These are phyloP conservation scores for Panicum virgatum DNA, from an alignment of 202 grass and related monocot species.

Conservation along the genomic window DNA sequence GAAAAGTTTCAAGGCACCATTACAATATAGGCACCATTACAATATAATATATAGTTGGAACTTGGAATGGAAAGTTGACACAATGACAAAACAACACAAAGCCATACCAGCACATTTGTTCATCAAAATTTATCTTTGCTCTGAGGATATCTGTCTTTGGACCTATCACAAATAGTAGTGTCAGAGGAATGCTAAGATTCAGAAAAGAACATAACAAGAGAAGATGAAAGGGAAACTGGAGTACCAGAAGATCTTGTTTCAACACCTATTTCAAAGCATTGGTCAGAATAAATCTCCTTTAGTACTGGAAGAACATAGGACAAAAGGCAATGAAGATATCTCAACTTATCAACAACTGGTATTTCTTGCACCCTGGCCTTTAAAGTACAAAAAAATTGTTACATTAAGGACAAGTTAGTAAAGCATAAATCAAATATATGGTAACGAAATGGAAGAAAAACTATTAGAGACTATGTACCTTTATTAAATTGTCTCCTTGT, in stretches of 20 bases:
- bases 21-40: too few species aligned
- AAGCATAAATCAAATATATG: conserved; percentile 16
- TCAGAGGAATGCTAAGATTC: conserved; percentile 27
- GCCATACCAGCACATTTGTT: conserved; percentile 94
- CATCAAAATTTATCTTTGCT: conserved; percentile 80
- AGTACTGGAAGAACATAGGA: conserved; percentile 81
- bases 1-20: conserved; percentile 16
- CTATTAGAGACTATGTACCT: conserved; percentile 50
- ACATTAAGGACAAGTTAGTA: conserved; percentile 12
- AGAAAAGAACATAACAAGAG: conserved; percentile 7
- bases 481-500: conserved; percentile 87
- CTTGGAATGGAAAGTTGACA: background rate
- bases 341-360: conserved; percentile 76
- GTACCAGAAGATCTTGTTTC: conserved; percentile 87
- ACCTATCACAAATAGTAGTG: conserved; percentile 42
- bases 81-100: conserved; percentile 2
- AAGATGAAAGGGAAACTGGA: conserved; percentile 16
- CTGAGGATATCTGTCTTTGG: conserved; percentile 78
- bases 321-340: conserved; percentile 94
- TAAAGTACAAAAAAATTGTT: conserved; percentile 21
- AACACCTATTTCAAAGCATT: conserved; percentile 92
- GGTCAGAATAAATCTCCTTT: conserved; percentile 75
- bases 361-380: conserved; percentile 93
- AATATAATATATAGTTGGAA: background rate
- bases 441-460: conserved; percentile 32